Conservation (phyloP, 1,139 yeast species). For the Meyerozyma guilliermondii region DNA sequence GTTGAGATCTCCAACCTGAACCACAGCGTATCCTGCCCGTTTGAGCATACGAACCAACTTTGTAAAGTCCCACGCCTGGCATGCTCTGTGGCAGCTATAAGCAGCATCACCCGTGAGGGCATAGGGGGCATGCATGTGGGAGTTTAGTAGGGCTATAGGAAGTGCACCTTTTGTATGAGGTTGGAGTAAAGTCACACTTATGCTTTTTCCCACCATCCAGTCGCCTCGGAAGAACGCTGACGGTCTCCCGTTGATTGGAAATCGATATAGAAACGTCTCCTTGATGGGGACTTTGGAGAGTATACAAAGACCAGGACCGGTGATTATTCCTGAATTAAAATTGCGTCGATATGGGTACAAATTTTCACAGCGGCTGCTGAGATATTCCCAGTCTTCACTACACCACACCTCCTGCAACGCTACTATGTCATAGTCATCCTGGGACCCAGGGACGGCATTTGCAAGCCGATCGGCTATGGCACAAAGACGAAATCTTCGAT, state of each 20-base stretch:
- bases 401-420: constrained; percentile 96
- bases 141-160: constrained; percentile 75
- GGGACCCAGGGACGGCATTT: constrained; percentile 20
- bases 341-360: constrained; percentile 62
- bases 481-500: constrained; percentile 54
- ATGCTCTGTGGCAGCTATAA: constrained; percentile 82
- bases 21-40: constrained; percentile 75
- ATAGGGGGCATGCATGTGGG: constrained; percentile 98
- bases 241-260: constrained; percentile 91
- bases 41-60: constrained; percentile 57
- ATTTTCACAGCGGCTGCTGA: constrained; percentile 40
- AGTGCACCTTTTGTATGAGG: constrained; percentile 42
- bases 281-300: constrained; percentile 81
- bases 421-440: constrained; percentile 66
- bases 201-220: constrained; percentile 93
- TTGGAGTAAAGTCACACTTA: constrained; percentile 67
- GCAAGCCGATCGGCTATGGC: constrained; percentile 73
- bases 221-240: constrained; percentile 93
- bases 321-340: constrained; percentile 75
- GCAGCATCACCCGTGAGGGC: constrained; percentile 79
- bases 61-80: constrained; percentile 96
- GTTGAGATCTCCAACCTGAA: constrained; percentile 91
- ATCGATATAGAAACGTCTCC: constrained; percentile 71
- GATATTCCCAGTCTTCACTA: constrained; percentile 70
- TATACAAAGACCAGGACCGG: constrained; percentile 92